A percentile compares a stretch with the other conserved stretches of the same genome.
Conservation (phyloP, 1,139 yeast species). For the Geotrichum siamense region DNA sequence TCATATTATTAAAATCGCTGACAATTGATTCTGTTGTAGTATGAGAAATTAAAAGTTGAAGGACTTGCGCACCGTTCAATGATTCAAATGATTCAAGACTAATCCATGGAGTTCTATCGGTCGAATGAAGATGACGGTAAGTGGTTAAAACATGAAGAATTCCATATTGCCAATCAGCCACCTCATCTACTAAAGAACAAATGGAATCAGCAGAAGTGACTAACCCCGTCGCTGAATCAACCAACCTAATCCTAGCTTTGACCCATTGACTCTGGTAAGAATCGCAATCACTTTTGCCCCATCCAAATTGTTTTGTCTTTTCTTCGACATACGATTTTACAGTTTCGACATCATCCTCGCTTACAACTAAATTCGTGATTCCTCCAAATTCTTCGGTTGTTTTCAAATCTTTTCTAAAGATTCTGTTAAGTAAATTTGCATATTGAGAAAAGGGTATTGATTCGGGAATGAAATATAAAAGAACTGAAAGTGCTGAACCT, state of each 20-base stretch:
- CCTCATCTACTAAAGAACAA: slow-evolving; percentile 17
- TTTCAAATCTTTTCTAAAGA: background rate
- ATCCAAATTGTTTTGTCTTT: slow-evolving; percentile 18
- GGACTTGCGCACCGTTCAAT: slow-evolving; percentile 14
- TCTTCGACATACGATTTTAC: slow-evolving; percentile 18
- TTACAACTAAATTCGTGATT: slow-evolving; percentile 18
- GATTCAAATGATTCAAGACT: slow-evolving; percentile 22
- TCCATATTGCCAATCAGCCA: slow-evolving; percentile 25
- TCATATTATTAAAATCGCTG: slow-evolving; percentile 24
- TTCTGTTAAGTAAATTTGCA: slow-evolving; percentile 8
- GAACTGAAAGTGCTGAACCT: slow-evolving; percentile 8
- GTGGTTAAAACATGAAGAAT: slow-evolving; percentile 22
- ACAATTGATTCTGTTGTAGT: slow-evolving; percentile 20
- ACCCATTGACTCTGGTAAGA: slow-evolving; percentile 22
- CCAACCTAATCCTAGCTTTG: slow-evolving; percentile 22
- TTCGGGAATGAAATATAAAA: slow-evolving; percentile 16
- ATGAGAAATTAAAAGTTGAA: slow-evolving; percentile 19
- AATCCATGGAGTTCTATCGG: slow-evolving; percentile 14
- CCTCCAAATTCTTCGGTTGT: background rate
- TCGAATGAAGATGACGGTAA: slow-evolving; percentile 17
- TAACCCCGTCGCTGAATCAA: slow-evolving; percentile 24
- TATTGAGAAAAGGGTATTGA: slow-evolving; percentile 9
- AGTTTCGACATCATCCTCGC: slow-evolving; percentile 13
- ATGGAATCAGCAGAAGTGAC: slow-evolving; percentile 3
- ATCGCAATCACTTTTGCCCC: slow-evolving; percentile 16